phyloP scores from a whole-genome alignment of 257 asterid species.

The Gentiana dahurica region DNA sequence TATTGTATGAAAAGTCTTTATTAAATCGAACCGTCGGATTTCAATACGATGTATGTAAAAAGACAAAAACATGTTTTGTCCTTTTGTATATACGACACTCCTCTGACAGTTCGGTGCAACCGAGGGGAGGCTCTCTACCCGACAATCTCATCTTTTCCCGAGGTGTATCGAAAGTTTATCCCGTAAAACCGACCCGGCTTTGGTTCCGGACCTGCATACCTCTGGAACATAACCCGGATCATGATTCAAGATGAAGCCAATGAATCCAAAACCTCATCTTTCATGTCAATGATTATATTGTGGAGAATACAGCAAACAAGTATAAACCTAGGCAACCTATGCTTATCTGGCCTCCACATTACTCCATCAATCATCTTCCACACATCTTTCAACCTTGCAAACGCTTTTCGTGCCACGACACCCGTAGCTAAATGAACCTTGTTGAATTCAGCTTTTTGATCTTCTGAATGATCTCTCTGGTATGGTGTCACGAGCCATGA shows the following conservation, averaged over 20 bases:
- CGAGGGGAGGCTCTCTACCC: no score
- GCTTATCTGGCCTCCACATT: slow-evolving; percentile 91
- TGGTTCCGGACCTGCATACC: slow-evolving; percentile 40
- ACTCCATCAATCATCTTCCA: slow-evolving; percentile 78
- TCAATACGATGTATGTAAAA: no score
- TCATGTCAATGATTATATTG: slow-evolving; percentile 74
- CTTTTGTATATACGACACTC: no score
- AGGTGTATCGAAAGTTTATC: slow-evolving; percentile 38
- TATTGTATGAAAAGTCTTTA: no score
- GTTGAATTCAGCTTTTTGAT: slow-evolving; percentile 36
- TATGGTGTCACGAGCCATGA: slow-evolving; percentile 88
- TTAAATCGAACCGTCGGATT: no score
- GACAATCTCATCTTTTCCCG: slow-evolving; percentile 14
- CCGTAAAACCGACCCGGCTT: slow-evolving; percentile 36
- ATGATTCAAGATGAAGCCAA: slow-evolving; percentile 22
- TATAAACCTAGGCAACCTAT: slow-evolving; percentile 72
- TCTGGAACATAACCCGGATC: slow-evolving; percentile 55
- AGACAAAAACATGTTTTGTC: no score
- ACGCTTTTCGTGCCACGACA: slow-evolving; percentile 42
- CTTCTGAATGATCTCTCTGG: slow-evolving; percentile 28
- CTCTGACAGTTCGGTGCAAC: no score
- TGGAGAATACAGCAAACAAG: slow-evolving; percentile 87
- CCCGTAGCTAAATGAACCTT: slow-evolving; percentile 36
- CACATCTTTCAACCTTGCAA: slow-evolving; percentile 53
- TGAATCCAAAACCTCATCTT: slow-evolving; percentile 36